Evolutionary conservation across 768 basidiomycete genomes (phyloP), one percentile per base, ranked within the genome.

Genomic region (Mycena indigotica): DNA sequence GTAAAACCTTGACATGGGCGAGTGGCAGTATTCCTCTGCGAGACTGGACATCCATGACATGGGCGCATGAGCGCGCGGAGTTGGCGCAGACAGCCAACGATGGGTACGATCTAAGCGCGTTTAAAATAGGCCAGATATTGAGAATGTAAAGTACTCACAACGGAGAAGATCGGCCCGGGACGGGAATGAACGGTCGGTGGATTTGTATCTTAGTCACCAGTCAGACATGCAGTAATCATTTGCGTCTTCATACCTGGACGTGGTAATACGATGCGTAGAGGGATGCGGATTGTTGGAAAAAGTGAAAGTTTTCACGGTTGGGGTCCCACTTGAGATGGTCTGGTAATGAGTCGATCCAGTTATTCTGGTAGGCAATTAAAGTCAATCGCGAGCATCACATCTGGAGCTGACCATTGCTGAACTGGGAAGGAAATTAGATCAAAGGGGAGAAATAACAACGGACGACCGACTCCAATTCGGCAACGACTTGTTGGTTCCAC

Each of bases 151-250:
- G n/a, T 40, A 24, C 3, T n/a, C n/a, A 62, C 61, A 66, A 50
- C 3, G 56, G 62, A 2, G 65, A 64, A 1, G 65, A 53, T 10
- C 53, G 58, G 40, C 57, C 48, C 4, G 65, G 58, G 4, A 70
- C 66, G 1, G 74, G 76, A 50, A 82, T 72, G 69, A 79, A 81
- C 1, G 78, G 77, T 24, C 80, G 72, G 64, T 82, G 80, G 40
- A 80, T 68, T 28, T 77, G 58, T 8, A 30, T 35, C 28, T 51
- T 12, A 19, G 21, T n/a, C 23, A 8, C 8, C 17, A 8, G 32
- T 10, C 12, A 24, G 23, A 45, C 23, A 21, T 8, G 10, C 8
- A 10, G 44, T 21, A 45, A 24, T 8, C 13, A 45, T 8, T 8
- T n/a, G 23, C 23, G n/a, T 10, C 10, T 10, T 6, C 23, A n/a